These are phyloP conservation scores for Yamadazyma kitorensis DNA, from an alignment of 805 yeast genomes.

Conservation along the genomic window DNA sequence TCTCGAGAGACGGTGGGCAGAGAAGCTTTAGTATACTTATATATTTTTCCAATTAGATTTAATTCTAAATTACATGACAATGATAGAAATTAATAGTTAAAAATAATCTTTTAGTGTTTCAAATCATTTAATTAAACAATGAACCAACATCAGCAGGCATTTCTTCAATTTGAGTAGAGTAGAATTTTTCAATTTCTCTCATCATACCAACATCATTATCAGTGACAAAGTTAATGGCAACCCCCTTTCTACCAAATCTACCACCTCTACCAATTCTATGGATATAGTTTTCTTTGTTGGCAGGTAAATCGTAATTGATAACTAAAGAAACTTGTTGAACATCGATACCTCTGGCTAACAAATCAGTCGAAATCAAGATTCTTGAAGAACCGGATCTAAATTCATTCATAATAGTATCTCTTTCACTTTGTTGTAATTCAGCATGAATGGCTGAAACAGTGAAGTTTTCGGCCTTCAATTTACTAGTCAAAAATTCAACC, in stretches of 20 bases:
- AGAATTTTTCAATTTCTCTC: constrained; percentile 86
- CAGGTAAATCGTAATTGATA: constrained; percentile 91
- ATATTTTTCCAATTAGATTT: too few relatives aligned
- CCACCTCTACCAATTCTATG: constrained; percentile 99
- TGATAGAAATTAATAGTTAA: neutral
- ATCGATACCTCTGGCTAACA: constrained; percentile 98
- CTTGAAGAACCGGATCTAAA: constrained; percentile 93
- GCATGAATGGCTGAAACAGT: constrained; percentile 97
- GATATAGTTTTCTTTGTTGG: constrained; percentile 90
- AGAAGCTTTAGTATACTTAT: too few relatives aligned
- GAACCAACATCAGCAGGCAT: constrained; percentile 78
- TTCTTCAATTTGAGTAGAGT: constrained; percentile 85
- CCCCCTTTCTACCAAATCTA: constrained; percentile 98
- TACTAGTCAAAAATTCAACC: constrained; percentile 86
- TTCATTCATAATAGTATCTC: constrained; percentile 93
- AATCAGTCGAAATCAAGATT: constrained; percentile 92
- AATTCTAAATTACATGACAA: too few relatives aligned
- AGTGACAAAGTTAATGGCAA: constrained; percentile 92
- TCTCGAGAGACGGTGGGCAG: too few relatives aligned
- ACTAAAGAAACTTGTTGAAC: constrained; percentile 97
- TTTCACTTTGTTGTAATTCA: constrained; percentile 91
- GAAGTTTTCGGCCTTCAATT: constrained; percentile 76
- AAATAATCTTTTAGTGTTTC: neutral
- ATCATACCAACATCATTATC: constrained; percentile 68
- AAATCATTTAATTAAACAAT: constrained; percentile 35